Conservation (phyloP, 2,329 filamentous ascomycete genomes). For the Exophiala alcalophila region DNA sequence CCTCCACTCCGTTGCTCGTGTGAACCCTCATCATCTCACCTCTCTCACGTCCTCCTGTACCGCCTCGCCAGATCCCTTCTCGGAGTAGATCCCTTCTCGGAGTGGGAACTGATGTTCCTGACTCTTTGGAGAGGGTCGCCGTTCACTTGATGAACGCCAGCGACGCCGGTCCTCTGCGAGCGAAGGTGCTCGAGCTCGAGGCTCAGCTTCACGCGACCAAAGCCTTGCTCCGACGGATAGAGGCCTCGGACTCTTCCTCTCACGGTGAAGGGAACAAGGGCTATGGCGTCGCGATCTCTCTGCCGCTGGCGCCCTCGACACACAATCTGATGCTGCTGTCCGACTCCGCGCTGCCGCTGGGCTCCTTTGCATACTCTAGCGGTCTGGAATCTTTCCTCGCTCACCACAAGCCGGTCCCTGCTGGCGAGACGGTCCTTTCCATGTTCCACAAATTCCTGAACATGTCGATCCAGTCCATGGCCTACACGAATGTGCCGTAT, state of each 20-base stretch:
- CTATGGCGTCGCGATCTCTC: slow-evolving; percentile 5
- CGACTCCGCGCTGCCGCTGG: slow-evolving; percentile 62
- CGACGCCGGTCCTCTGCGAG: slow-evolving; percentile 23
- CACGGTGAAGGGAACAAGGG: slow-evolving; percentile 1
- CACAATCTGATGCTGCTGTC: slow-evolving; percentile 56
- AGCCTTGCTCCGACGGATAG: slow-evolving; percentile 30
- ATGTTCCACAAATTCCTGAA: slow-evolving; percentile 57
- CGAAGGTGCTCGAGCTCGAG: slow-evolving; percentile 47
- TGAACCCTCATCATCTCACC: too few species aligned
- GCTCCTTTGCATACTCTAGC: slow-evolving; percentile 64
- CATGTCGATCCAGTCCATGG: slow-evolving; percentile 56
- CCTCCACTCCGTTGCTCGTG: too few species aligned
- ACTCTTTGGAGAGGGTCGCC: too few species aligned
- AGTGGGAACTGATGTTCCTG: too few species aligned
- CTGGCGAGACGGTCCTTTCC: slow-evolving; percentile 33
- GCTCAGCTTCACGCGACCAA: slow-evolving; percentile 47
- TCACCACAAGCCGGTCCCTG: slow-evolving; percentile 48
- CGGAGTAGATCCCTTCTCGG: too few species aligned
- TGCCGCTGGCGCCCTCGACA: slow-evolving; percentile 24
- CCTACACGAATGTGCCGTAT: slow-evolving; percentile 59
- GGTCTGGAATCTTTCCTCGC: slow-evolving; percentile 64
- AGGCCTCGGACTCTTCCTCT: slow-evolving; percentile 10
- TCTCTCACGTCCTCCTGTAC: too few species aligned
- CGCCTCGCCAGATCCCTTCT: too few species aligned
- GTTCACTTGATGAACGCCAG: slow-evolving; percentile 25